Base-by-base conservation (phyloP, 2,329 filamentous ascomycete species). In the Cladosporium phlei region DNA sequence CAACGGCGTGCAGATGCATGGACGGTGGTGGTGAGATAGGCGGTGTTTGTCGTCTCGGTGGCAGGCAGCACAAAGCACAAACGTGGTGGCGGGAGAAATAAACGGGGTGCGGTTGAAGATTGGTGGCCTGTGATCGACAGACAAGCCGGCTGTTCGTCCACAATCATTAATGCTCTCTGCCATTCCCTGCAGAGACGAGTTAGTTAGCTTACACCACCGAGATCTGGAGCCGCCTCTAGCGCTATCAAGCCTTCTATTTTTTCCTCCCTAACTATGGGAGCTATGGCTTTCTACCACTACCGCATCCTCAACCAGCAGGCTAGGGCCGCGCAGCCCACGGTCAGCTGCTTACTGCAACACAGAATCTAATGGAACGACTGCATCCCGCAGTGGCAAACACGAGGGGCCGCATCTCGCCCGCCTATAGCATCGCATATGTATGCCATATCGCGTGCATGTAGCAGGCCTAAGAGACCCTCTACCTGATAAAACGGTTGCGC, bases 1-100 rank as follows among this genome's bases (percentile, higher is more conserved):
- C 28, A 30, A 32, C 21, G n/a, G 40, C 40, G 40, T 44, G 40
- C 22, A 22, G 40, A 44, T 30, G 40, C 40, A 44, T 44, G 22
- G 40, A 44, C 29, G 27, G 21, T n/a, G 32, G 32, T 29, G 14
- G n/a, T n/a, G n/a, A n/a, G n/a, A n/a, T n/a, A n/a, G n/a, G n/a
- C n/a, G n/a, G n/a, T n/a, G n/a, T n/a, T n/a, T n/a, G n/a, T n/a
- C n/a, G n/a, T n/a, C n/a, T n/a, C n/a, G 35, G 19, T 25, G 17
- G 28, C 9, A 30, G 28, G 28, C 4, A 30, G 11, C 3, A 16
- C 35, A 21, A 2, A 30, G 28, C 28, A 30, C 14, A 19, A 33
- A 33, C n/a, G n/a, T n/a, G 35, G 35, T 16, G 22, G 35, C 35
- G 35, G 35, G 28, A 30, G n/a, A n/a, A n/a, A n/a, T n/a, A n/a